Evolutionary conservation across 306 rosid species (phyloP).

Genomic region (Aeschynomene evenia): DNA sequence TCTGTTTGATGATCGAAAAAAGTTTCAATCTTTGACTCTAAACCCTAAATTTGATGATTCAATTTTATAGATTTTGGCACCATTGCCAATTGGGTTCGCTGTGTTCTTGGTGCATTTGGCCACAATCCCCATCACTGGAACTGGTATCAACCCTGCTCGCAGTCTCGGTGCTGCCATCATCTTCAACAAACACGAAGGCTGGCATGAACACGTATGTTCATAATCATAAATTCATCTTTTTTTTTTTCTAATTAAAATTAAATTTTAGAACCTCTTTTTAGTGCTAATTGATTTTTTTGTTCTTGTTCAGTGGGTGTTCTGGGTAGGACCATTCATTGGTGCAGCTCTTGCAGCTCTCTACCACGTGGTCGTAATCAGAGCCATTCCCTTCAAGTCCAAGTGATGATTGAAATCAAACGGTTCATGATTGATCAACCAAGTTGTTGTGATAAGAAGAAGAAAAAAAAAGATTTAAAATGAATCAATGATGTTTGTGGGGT

Average conservation of each 20-base stretch:
- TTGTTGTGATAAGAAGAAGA: not conserved
- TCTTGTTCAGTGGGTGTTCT: constrained; percentile 49
- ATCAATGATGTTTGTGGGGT: constrained; percentile 33
- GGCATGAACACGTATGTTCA: constrained; percentile 54
- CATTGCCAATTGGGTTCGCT: constrained; percentile 55
- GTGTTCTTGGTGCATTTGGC: constrained; percentile 58
- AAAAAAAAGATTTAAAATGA: not conserved
- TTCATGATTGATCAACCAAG: constrained; percentile 4
- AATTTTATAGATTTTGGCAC: constrained; percentile 47
- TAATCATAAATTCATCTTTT: not conserved
- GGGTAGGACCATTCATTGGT: constrained; percentile 61
- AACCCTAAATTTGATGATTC: not conserved
- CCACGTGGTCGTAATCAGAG: constrained; percentile 52
- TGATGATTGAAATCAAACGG: constrained; percentile 27
- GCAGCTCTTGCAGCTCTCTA: constrained; percentile 53
- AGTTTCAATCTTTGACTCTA: too few species aligned
- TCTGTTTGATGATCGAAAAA: too few species aligned
- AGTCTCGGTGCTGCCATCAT: constrained; percentile 56
- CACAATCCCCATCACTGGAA: constrained; percentile 58
- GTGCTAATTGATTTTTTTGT: not conserved
- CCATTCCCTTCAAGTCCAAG: constrained; percentile 58
- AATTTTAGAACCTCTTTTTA: not conserved
- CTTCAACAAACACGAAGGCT: constrained; percentile 51
- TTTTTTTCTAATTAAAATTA: too few species aligned
- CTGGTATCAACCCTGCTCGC: constrained; percentile 54